phyloP scores from a whole-genome alignment of 2,329 filamentous ascomycete species.

The Aplosporella prunicola region DNA sequence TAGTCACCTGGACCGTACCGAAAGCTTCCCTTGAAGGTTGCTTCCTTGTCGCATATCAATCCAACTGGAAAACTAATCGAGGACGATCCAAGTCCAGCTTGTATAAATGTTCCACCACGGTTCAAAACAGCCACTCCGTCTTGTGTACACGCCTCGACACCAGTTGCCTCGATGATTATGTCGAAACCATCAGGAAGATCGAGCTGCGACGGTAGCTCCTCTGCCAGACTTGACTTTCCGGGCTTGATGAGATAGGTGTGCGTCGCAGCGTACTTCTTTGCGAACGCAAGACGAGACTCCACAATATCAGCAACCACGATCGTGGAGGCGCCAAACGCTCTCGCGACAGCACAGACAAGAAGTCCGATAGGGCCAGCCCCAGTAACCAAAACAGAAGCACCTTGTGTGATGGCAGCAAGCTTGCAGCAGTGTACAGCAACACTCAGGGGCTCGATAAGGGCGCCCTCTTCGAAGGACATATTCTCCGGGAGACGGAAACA shows the following conservation, averaged over 20 bases:
- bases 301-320: conserved; percentile 57
- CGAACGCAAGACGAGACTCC: conserved; percentile 46
- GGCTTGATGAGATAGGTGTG: conserved; percentile 38
- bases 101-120: conserved; percentile 16
- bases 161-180: conserved; percentile 17
- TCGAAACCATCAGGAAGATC: conserved; percentile 11
- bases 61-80: conserved; percentile 17
- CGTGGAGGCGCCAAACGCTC: conserved; percentile 54
- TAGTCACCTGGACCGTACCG: conserved; percentile 23
- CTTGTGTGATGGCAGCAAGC: conserved; percentile 62
- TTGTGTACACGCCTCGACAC: conserved; percentile 16
- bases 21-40: conserved; percentile 19
- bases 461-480: conserved; percentile 30
- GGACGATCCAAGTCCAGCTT: conserved; percentile 17
- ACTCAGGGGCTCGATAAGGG: conserved; percentile 51
- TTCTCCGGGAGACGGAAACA: conserved; percentile 29
- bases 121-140: conserved; percentile 14
- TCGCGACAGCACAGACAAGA: conserved; percentile 46
- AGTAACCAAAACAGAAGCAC: conserved; percentile 72
- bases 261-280: conserved; percentile 46
- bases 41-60: conserved; percentile 20
- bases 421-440: conserved; percentile 78
- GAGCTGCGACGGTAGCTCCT: conserved; percentile 1
- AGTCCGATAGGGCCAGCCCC: conserved; percentile 60
- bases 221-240: conserved; percentile 9